Conservation (phyloP, 1,284 basidiomycete genomes). For the Ustilago crameri region DNA sequence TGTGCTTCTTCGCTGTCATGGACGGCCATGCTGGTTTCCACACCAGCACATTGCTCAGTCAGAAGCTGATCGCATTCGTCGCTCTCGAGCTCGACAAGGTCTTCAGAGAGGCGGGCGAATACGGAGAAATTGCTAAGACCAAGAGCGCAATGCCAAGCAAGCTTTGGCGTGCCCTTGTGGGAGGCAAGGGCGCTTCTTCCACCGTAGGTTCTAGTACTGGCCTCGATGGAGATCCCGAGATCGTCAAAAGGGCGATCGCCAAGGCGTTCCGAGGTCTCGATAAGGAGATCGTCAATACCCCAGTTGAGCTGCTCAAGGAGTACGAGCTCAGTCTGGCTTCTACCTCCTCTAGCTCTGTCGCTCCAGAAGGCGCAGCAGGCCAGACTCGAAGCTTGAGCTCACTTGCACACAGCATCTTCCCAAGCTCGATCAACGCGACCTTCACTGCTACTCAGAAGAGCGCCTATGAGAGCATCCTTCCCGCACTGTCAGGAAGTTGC, state of each 20-base stretch:
- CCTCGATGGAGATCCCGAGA: slow-evolving; percentile 74
- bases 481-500: slow-evolving; percentile 63
- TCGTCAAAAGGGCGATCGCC: slow-evolving; percentile 79
- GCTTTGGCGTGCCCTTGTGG: slow-evolving; percentile 63
- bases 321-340: slow-evolving; percentile 66
- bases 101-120: slow-evolving; percentile 69
- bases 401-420: slow-evolving; percentile 65
- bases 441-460: slow-evolving; percentile 62
- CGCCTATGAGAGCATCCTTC: slow-evolving; percentile 64
- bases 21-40: slow-evolving; percentile 89
- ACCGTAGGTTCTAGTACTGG: slow-evolving; percentile 30
- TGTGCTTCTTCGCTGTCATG: slow-evolving; percentile 82
- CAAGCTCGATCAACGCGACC: slow-evolving; percentile 46
- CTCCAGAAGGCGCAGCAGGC: slow-evolving; percentile 35
- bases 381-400: slow-evolving; percentile 55
- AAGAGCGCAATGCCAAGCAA: slow-evolving; percentile 62
- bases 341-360: slow-evolving; percentile 68
- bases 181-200: slow-evolving; percentile 28
- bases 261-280: slow-evolving; percentile 83
- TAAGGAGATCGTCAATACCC: slow-evolving; percentile 79
- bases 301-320: slow-evolving; percentile 77
- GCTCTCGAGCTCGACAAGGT: slow-evolving; percentile 77
- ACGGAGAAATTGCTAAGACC: slow-evolving; percentile 60
- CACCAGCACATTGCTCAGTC: slow-evolving; percentile 85
- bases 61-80: slow-evolving; percentile 86